Percentiles rank a stretch among this genome's conserved stretches.
phyloP scores from a whole-genome alignment of 2,329 filamentous ascomycete species.

The Byssothecium circinans region DNA sequence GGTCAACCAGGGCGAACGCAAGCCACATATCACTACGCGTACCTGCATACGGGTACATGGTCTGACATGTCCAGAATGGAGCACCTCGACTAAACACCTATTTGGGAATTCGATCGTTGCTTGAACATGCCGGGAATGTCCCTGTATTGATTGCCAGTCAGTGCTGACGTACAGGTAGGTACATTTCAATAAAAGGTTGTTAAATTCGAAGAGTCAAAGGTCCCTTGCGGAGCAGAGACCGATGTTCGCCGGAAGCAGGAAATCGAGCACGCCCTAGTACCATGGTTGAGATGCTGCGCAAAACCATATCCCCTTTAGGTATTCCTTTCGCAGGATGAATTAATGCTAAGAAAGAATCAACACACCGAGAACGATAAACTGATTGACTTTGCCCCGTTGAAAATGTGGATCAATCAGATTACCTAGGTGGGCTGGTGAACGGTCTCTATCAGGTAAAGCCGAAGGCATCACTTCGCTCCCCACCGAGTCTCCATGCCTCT shows the following conservation, averaged over 20 bases:
- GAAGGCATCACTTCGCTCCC: neutral
- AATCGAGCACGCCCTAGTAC: too few relatives aligned
- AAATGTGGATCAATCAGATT: too few relatives aligned
- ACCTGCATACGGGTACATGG: slow-evolving; percentile 33
- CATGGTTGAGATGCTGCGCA: too few relatives aligned
- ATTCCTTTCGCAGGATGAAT: too few relatives aligned
- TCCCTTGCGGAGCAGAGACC: neutral
- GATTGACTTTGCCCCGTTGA: too few relatives aligned
- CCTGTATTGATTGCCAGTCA: slow-evolving; percentile 2
- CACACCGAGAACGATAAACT: too few relatives aligned
- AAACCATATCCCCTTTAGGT: too few relatives aligned
- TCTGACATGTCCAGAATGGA: slow-evolving; percentile 5
- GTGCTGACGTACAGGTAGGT: neutral
- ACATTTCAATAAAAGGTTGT: neutral
- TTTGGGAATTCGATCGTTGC: slow-evolving; percentile 1
- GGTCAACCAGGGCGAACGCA: slow-evolving; percentile 16
- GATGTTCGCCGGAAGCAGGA: slow-evolving; percentile 1
- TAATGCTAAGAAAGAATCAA: too few relatives aligned
- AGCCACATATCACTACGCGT: slow-evolving; percentile 34
- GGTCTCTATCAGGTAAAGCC: neutral
- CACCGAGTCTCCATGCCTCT: too few relatives aligned
- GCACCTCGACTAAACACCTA: neutral
- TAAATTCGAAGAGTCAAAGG: neutral
- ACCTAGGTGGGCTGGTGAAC: too few relatives aligned
- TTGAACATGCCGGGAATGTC: slow-evolving; percentile 1